A percentile compares a stretch with the other conserved stretches of the same genome.
Conservation (phyloP, 2,329 filamentous ascomycete species). For the Exutisphaerella laricina region DNA sequence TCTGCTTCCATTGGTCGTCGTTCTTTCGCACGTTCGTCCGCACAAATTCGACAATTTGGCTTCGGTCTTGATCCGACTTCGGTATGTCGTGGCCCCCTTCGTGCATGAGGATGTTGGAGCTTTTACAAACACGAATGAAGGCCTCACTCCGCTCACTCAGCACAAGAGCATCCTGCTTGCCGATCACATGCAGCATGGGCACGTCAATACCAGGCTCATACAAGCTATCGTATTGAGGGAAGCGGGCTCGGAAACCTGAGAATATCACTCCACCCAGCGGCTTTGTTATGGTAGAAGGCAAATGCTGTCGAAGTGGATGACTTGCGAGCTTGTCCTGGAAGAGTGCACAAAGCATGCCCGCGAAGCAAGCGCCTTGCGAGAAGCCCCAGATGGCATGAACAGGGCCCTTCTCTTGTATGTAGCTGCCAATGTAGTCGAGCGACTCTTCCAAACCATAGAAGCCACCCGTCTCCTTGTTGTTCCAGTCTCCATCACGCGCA, state of each 20-base stretch:
- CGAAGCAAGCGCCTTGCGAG: slow-evolving; percentile 20
- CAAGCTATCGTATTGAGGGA: slow-evolving; percentile 17
- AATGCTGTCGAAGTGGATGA: slow-evolving; percentile 12
- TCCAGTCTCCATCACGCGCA: slow-evolving; percentile 15
- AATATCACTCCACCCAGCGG: slow-evolving; percentile 18
- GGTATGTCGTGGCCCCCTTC: slow-evolving; percentile 21
- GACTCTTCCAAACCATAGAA: slow-evolving; percentile 19
- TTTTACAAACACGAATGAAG: slow-evolving; percentile 15
- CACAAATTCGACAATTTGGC: slow-evolving; percentile 14
- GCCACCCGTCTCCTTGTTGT: slow-evolving; percentile 12
- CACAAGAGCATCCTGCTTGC: slow-evolving; percentile 18
- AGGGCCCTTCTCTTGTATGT: slow-evolving; percentile 12
- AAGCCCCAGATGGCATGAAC: slow-evolving; percentile 21
- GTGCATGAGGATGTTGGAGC: slow-evolving; percentile 13
- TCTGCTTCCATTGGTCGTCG: background rate
- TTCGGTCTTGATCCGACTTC: slow-evolving; percentile 16
- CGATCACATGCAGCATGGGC: slow-evolving; percentile 20
- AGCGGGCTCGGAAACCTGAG: slow-evolving; percentile 19
- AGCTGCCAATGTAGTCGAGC: slow-evolving; percentile 14
- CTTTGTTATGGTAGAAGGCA: slow-evolving; percentile 6
- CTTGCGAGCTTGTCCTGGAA: slow-evolving; percentile 8
- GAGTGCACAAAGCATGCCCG: slow-evolving; percentile 19
- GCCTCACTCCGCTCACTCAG: slow-evolving; percentile 19
- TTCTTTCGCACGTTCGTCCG: slow-evolving; percentile 7
- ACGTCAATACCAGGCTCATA: slow-evolving; percentile 20